Conservation (phyloP, 75 land plant species). For the Gnetum montanum region DNA sequence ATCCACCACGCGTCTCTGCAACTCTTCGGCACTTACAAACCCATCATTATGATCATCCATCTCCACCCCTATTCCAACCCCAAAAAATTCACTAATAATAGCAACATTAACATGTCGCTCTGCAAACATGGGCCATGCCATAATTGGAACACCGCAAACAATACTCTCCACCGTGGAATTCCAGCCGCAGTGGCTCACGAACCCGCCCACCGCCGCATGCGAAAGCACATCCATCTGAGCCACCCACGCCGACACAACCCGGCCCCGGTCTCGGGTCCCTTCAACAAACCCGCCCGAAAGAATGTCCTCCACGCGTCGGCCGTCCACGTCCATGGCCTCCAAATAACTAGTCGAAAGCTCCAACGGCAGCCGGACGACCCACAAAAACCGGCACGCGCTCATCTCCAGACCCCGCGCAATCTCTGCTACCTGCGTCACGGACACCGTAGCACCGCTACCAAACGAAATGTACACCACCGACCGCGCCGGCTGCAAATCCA, state of each 20-base stretch:
- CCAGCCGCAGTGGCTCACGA: conserved; percentile 9
- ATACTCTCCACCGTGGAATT: background rate
- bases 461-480: conserved; percentile 21
- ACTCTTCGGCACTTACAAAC: conserved; percentile 25
- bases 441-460: conserved; percentile 19
- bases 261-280: background rate
- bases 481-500: conserved; percentile 9
- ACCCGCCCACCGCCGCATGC: conserved; percentile 8
- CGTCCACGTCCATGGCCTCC: background rate
- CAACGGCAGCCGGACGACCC: background rate
- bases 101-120: conserved; percentile 14
- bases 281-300: background rate
- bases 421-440: conserved; percentile 10
- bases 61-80: conserved; percentile 17
- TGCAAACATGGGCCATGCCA: conserved; percentile 20
- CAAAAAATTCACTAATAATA: background rate
- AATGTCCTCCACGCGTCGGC: background rate
- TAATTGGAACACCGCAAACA: conserved; percentile 15
- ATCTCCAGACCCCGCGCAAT: background rate
- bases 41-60: conserved; percentile 11
- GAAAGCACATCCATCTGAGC: conserved; percentile 11
- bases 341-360: background rate
- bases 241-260: background rate
- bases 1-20: conserved; percentile 24
- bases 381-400: background rate